Base-by-base conservation (phyloP, 1,139 yeast genomes). In the Dujonia santamariae region DNA sequence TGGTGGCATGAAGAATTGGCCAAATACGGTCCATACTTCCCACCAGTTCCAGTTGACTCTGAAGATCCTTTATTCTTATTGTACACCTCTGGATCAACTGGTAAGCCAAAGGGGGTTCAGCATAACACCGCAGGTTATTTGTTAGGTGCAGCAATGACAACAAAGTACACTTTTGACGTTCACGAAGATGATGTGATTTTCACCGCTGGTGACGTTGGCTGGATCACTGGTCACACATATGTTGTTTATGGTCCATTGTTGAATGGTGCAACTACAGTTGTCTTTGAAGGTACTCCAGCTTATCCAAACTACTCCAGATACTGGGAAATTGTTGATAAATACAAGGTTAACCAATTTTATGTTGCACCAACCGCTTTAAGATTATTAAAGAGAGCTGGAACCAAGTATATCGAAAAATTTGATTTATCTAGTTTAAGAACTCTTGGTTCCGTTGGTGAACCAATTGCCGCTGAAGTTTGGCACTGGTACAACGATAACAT, bases 401-500 rank as follows among this genome's bases (percentile, higher is more conserved):
- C 79, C 46, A 68, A 77, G 37, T 78, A 61, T 51, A 75, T 84
- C 47, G 80, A 78, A 48, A 72, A 76, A 19, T 78, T 67, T 54
- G 82, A 84, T 47, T 68, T 85, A 51, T 70, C 76, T 36, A 72
- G 87, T 3, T 50, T 85, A 42, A 72, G 95, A 51, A 80, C 78
- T 22, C 69, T 85, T 41, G 96, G 95, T 17, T 80, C 94, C 9
- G 96, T 85, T 30, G 96, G 96, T 54, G 96, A 85, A 59, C 96
- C 96, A 43, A 85, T 85, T 59, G 94, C 95, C 23, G 86, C 90
- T 28, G 96, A 85, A 54, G 88, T 85, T 38, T 85, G 96, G 96
- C 87, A 83, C 54, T 85, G 96, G 96, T 85, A 84, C 59, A 80
- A 79, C 50, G 86, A 83, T 45, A 70, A 79, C 45, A 78, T 85